These are phyloP conservation scores for Aspergillus hancockii DNA, from an alignment of 495 filamentous ascomycete species.

Conservation along the genomic window DNA sequence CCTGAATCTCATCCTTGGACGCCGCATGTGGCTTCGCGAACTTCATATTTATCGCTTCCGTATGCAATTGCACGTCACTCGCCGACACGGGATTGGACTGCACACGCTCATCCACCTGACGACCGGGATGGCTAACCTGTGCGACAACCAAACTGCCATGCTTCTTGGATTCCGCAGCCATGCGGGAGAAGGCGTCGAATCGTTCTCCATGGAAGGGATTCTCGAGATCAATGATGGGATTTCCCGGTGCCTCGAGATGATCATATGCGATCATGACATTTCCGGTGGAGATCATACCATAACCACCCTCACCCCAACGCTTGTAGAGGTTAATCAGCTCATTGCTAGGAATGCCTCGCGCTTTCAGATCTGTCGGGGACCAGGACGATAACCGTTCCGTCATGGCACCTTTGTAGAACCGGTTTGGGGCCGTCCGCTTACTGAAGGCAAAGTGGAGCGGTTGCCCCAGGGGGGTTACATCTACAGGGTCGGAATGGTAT, in stretches of 20 bases:
- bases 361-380: conserved; percentile 46
- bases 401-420: conserved; percentile 65
- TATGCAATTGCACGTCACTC: conserved; percentile 56
- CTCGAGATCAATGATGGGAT: conserved; percentile 53
- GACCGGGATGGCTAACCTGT: conserved; percentile 63
- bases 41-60: conserved; percentile 42
- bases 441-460: conserved; percentile 59
- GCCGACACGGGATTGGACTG: conserved; percentile 58
- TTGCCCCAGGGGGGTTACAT: conserved; percentile 50
- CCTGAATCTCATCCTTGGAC: conserved; percentile 47
- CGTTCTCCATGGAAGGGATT: conserved; percentile 48
- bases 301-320: conserved; percentile 57
- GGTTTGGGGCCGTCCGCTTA: conserved; percentile 53
- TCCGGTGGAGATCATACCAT: conserved; percentile 58
- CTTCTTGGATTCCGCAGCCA: conserved; percentile 48
- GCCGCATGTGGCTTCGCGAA: conserved; percentile 51
- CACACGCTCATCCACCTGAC: conserved; percentile 48
- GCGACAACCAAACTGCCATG: conserved; percentile 55
- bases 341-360: conserved; percentile 57
- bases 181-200: conserved; percentile 55
- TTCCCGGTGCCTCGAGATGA: conserved; percentile 57
- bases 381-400: conserved; percentile 59
- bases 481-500: conserved; percentile 17
- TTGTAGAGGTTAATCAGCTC: conserved; percentile 58
- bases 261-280: conserved; percentile 61